phyloP scores from a whole-genome alignment of 2,329 filamentous ascomycete genomes.

The Calonectria hongkongensis region DNA sequence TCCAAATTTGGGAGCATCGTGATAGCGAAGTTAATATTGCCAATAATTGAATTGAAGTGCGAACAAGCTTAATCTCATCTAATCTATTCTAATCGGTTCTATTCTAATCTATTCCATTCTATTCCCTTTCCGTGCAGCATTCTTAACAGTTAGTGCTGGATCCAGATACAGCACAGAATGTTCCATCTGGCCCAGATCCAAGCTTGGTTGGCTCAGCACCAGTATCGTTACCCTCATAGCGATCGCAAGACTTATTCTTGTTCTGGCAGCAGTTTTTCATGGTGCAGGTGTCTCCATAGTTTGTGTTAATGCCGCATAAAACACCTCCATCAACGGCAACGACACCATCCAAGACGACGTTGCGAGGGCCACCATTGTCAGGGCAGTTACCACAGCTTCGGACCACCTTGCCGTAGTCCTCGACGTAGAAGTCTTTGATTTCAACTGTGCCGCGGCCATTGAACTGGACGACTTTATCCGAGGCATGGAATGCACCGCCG shows the following conservation, averaged over 20 bases:
- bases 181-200: constrained; percentile 46
- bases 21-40: not conserved
- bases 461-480: constrained; percentile 64
- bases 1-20: not conserved
- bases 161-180: constrained; percentile 40
- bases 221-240: constrained; percentile 46
- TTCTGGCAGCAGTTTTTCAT: constrained; percentile 50
- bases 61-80: not conserved
- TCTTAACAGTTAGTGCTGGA: constrained; percentile 43
- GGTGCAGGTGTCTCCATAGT: constrained; percentile 52
- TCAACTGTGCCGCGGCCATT: constrained; percentile 64
- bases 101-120: too few relatives aligned
- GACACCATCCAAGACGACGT: constrained; percentile 45
- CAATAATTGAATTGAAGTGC: not conserved
- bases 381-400: constrained; percentile 67
- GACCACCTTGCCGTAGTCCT: constrained; percentile 69
- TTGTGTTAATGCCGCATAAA: constrained; percentile 51
- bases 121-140: not conserved
- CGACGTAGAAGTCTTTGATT: constrained; percentile 53
- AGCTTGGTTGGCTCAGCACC: constrained; percentile 48
- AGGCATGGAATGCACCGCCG: constrained; percentile 64
- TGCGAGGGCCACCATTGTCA: constrained; percentile 46
- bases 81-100: not conserved
- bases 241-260: constrained; percentile 47
- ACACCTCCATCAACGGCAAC: constrained; percentile 49